These are phyloP conservation scores for Decorospora gaudefroyi DNA, from an alignment of 2,329 filamentous ascomycete genomes.

Conservation along the genomic window DNA sequence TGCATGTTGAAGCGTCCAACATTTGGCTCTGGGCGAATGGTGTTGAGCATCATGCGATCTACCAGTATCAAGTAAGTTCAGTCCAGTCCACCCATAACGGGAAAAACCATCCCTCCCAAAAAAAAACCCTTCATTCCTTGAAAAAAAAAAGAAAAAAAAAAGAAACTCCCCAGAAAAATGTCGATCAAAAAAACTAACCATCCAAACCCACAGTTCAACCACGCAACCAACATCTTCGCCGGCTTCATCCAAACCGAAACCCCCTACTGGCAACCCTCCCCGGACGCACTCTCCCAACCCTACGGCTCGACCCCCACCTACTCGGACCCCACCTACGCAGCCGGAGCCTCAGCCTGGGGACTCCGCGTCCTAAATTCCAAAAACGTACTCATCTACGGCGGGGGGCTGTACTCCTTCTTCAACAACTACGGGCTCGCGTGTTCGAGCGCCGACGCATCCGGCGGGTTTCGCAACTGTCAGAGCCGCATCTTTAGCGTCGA, in stretches of 20 bases:
- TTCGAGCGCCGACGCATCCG: conserved; percentile 27
- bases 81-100: no score
- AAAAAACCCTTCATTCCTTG: no score
- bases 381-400: conserved; percentile 65
- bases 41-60: conserved; percentile 64
- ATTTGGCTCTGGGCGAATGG: conserved; percentile 67
- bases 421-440: conserved; percentile 60
- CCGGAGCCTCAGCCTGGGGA: conserved; percentile 60
- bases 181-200: not conserved
- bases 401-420: conserved; percentile 72
- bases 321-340: conserved; percentile 70
- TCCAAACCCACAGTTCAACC: conserved; percentile 56
- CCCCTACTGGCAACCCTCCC: conserved; percentile 81
- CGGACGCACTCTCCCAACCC: conserved; percentile 66
- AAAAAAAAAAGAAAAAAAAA: no score
- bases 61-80: conserved; percentile 72
- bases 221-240: conserved; percentile 79
- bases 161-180: not conserved
- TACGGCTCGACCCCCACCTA: conserved; percentile 61
- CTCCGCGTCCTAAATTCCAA: conserved; percentile 63
- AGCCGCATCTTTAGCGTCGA: conserved; percentile 57
- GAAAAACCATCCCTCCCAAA: no score
- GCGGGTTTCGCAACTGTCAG: conserved; percentile 53
- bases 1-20: conserved; percentile 67
- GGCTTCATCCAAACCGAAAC: conserved; percentile 88